Evolutionary conservation across 257 asterid species (phyloP), one percentile per base, ranked within the genome.

Genomic region (Gentiana straminea): DNA sequence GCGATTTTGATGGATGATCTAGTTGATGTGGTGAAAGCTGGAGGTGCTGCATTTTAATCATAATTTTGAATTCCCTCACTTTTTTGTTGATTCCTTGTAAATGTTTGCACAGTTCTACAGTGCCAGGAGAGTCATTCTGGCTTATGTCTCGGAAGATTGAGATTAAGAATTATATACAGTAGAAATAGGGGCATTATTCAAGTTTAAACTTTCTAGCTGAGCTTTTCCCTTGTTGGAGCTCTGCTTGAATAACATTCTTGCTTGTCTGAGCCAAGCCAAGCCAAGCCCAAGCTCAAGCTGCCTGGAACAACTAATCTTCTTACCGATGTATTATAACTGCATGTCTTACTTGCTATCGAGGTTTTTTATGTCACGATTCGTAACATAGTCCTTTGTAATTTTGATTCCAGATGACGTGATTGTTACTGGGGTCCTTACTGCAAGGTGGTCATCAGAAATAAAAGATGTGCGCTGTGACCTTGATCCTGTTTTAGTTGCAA

Each of bases 381-480:
- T 41, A 41, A 41, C 5, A 41, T 7, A 4, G 5, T 41, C 9
- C 46, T 41, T 70, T 62, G 53, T 51, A 61, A 54, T n/a, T 10
- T 52, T 68, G 50, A 70, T 61, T 15, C 58, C 84, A 92, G 98
- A 92, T 79, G 95, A 87, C 67, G 94, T 85, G 70, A 72, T 87
- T 64, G 94, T 85, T 55, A 92, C 95, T 68, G 97, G 98, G 68
- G 86, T 87, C 64, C 63, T 92, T 71, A 92, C 94, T 10, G 93
- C 95, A 63, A 87, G 74, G 73, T 92, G 98, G 98, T 84, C 94
- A 52, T 60, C 90, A 35, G 93, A 77, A 63, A 36, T 75, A 66
- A 92, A 75, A 75, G 94, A 80, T 39, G 98, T 92, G 60, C 98
- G 98, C 13, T 92, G 94, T 64, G 97, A 92, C 76, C 97, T 92